Percentiles rank a stretch among this genome's conserved stretches.
Conservation (phyloP, 805 yeast species). For the Saccharomycopsis selenospora region DNA sequence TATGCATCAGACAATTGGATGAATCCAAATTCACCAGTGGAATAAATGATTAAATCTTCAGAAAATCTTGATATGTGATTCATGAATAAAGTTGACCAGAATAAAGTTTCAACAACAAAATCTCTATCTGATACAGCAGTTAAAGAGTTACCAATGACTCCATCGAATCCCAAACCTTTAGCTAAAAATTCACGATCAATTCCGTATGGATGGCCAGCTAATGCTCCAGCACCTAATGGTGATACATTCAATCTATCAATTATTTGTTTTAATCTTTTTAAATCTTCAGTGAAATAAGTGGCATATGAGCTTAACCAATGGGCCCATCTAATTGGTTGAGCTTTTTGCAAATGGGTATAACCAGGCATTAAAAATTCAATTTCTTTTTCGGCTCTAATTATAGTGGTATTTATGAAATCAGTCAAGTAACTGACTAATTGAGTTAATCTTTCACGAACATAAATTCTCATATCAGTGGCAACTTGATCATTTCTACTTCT, state of each 20-base stretch:
- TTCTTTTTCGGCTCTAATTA: conserved; percentile 74
- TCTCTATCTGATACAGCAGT: conserved; percentile 98
- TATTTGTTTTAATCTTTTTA: conserved; percentile 74
- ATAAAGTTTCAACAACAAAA: conserved; percentile 89
- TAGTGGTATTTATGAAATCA: conserved; percentile 57
- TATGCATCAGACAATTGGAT: conserved; percentile 92
- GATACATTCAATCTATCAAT: conserved; percentile 76
- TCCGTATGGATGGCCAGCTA: conserved; percentile 99
- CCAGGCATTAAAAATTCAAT: conserved; percentile 97
- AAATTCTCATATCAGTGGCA: conserved; percentile 97
- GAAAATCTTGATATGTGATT: conserved; percentile 91
- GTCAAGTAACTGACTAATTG: conserved; percentile 50
- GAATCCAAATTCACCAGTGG: conserved; percentile 96
- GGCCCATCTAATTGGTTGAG: conserved; percentile 99
- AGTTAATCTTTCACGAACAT: conserved; percentile 73
- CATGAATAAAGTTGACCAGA: conserved; percentile 93
- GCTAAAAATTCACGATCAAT: conserved; percentile 91
- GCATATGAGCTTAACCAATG: conserved; percentile 96
- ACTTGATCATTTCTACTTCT: conserved; percentile 98
- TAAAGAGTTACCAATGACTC: conserved; percentile 90
- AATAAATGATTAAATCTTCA: conserved; percentile 92
- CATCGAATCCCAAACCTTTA: conserved; percentile 64
- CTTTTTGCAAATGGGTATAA: conserved; percentile 95
- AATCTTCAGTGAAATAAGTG: conserved; percentile 87
- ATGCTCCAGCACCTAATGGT: conserved; percentile 95